Conservation (phyloP, 1,284 basidiomycete genomes). For the Polyporus tsugae region DNA sequence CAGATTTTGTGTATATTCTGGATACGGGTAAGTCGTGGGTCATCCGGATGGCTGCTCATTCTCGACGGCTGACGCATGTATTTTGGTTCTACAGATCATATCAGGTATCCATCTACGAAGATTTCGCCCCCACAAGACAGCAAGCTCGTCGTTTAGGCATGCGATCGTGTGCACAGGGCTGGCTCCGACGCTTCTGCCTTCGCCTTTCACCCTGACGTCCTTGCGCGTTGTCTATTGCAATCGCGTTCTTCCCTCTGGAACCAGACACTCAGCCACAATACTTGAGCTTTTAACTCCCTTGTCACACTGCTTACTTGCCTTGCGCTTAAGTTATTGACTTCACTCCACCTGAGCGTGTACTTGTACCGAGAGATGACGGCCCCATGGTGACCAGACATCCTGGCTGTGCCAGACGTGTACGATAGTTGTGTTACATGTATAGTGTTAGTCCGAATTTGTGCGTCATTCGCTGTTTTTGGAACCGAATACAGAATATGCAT, state of each 20-base stretch:
- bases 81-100: constrained; percentile 65
- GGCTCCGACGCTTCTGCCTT: background rate
- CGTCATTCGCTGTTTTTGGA: background rate
- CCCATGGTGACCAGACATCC: background rate
- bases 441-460: background rate
- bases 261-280: constrained; percentile 1
- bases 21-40: constrained; percentile 69
- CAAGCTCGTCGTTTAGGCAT: constrained; percentile 9
- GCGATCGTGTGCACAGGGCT: background rate
- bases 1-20: constrained; percentile 78
- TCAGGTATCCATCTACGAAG: constrained; percentile 17
- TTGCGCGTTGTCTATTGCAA: background rate
- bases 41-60: constrained; percentile 16
- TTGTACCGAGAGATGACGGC: constrained; percentile 5
- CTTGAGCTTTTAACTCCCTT: constrained; percentile 7
- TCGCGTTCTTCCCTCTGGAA: background rate
- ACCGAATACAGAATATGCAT: background rate
- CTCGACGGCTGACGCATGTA: constrained; percentile 15
- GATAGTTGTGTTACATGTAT: background rate
- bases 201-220: background rate
- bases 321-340: constrained; percentile 32
- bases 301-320: constrained; percentile 11
- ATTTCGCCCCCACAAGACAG: constrained; percentile 8
- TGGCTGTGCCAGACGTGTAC: constrained; percentile 16
- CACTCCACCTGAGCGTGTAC: constrained; percentile 8